A percentile compares a stretch with the other conserved stretches of the same genome.
Evolutionary conservation across 2,329 filamentous ascomycete genomes (phyloP).

Genomic region (Tolypocladium ophioglossoides): DNA sequence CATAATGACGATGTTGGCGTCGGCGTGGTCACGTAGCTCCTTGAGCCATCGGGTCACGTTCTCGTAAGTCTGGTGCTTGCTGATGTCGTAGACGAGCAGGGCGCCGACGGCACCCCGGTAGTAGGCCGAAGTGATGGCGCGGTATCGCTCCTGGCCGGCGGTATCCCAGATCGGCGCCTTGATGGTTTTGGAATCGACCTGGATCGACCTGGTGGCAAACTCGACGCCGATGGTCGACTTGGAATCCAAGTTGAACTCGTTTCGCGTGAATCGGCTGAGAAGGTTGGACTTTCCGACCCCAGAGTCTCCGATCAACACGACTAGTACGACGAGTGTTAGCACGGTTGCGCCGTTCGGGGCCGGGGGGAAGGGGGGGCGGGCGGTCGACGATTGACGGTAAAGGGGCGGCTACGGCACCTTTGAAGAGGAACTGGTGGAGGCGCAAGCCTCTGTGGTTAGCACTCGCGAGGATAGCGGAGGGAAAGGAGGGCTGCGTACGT

Average conservation of each 20-base stretch:
- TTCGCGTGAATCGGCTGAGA: conserved; percentile 96
- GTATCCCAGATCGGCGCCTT: conserved; percentile 99
- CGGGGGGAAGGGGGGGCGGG: too few species aligned
- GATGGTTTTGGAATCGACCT: conserved; percentile 99
- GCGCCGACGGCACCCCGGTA: conserved; percentile 96
- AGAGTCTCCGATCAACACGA: conserved; percentile 98
- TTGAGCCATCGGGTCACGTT: conserved; percentile 99
- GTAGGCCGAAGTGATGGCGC: conserved; percentile 97
- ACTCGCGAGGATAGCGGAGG: conserved; percentile 13
- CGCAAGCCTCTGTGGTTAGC: conserved; percentile 18
- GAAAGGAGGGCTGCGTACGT: conserved; percentile 53
- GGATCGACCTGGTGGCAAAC: conserved; percentile 96
- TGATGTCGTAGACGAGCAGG: conserved; percentile 97
- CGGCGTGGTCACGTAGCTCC: conserved; percentile 93
- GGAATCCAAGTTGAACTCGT: conserved; percentile 99
- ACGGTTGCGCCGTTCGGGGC: conserved; percentile 8
- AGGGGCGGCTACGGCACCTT: conserved; percentile 53
- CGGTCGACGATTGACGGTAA: conserved; percentile 8
- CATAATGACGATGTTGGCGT: conserved; percentile 99
- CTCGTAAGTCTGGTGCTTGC: conserved; percentile 98
- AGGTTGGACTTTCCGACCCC: conserved; percentile 99
- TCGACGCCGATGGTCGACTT: conserved; percentile 99
- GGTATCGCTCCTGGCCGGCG: conserved; percentile 95
- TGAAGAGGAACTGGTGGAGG: conserved; percentile 81
- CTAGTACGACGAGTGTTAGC: conserved; percentile 37